Base-by-base conservation (phyloP, 208 protist species). In the Trypanosoma cruzi region DNA sequence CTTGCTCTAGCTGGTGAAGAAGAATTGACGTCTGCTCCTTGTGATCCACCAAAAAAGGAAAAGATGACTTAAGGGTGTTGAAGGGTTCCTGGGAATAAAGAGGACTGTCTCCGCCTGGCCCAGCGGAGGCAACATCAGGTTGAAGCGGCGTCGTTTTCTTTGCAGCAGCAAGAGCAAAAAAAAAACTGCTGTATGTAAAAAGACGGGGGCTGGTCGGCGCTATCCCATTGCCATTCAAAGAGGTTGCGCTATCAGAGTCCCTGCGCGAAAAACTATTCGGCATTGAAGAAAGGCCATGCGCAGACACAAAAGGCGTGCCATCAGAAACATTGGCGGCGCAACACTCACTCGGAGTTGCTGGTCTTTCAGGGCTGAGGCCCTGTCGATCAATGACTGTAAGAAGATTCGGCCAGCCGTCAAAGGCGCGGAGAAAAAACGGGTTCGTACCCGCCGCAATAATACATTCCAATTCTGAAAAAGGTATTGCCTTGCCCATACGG, bases 391-490 rank as follows among this genome's bases (percentile, higher is more conserved):
- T 69, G 50, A 93, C 81, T 0, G 82, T 82, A 31, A 96, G 76
- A 36, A 82, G 37, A 70, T 84, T 85, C 31, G 54, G 71, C 88
- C 90, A 96, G 34, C 86, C 90, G 13, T 80, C 79, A 75, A 92
- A 96, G 68, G 79, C 80, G 42, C 84, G 85, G 44, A 94, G 70
- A 14, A 96, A 77, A 72, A 94, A 92, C 4, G 87, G 87, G 59
- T 96, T 96, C 0, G 90, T 96, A 53, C 73, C 75, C 1, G 84
- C 88, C 22, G 93, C 83, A 54, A 96, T 76, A 48, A 89, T 56
- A 46, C 75, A 75, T 54, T 87, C 69, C 44, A 64, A 50, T 18
- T 26, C 42, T 7, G 79, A 71, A 48, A 96, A 94, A 14, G 88
- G 79, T 24, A 93, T 64, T 28, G 73, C 82, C 67, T 87, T 86